Base-by-base conservation (phyloP, 2,329 filamentous ascomycete genomes). In the Clonostachys solani region DNA sequence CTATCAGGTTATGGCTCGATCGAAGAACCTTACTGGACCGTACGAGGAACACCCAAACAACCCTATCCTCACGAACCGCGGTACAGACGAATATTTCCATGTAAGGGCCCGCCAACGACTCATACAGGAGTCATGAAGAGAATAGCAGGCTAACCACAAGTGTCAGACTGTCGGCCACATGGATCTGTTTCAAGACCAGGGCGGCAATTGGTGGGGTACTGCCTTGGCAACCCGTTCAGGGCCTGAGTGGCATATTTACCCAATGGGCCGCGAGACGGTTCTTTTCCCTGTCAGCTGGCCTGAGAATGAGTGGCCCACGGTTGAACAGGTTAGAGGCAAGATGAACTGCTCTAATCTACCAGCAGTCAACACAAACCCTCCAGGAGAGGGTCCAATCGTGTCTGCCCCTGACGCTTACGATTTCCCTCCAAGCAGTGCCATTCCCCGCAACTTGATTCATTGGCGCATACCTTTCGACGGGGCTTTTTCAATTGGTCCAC, bases 361-460 rank as follows among this genome's bases (percentile, higher is more conserved):
- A 0, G 49, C 58, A 0, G 46, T 52, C 2, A 60, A 56, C 33
- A 51, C 55, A 1, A 54, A 65, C 4, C 47, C 61, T 15, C 29
- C 6, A 6, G 44, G 44, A 12, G 34, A 37, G 15, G 44, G 44
- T 6, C 12, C 6, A 6, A 13, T n/a, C 50, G 69, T 69, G 47
- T 56, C 60, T 9, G 65, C 65, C 13, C 64, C 65, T 3, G 76
- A 81, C 52, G 50, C 56, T 12, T 60, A 77, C 42, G 65, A 71
- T 23, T 82, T 83, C 56, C 51, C 60, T 7, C 64, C 69, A 0
- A 65, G 65, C 0, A 66, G 67, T 1, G 52, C 56, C 0, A 59
- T 83, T 0, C 78, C 79, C 5, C 63, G 65, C 1, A 75, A 83
- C 54, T 77, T 84, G 51, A 70, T 77, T 2, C 68, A 78, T 64